phyloP scores from a whole-genome alignment of 768 basidiomycete genomes.

The Boletus rufocinnamomeus region DNA sequence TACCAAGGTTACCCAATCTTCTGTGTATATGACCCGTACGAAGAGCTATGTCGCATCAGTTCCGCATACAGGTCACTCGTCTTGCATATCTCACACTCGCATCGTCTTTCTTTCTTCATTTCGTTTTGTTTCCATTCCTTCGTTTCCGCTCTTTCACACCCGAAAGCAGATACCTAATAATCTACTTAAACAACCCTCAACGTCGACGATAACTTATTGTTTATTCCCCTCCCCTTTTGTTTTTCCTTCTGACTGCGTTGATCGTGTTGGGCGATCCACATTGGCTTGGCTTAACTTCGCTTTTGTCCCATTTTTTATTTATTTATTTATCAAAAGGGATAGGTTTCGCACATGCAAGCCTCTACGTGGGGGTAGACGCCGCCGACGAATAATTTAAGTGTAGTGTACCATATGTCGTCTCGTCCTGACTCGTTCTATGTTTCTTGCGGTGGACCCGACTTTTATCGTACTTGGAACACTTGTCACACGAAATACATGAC shows the following conservation, averaged over 20 bases:
- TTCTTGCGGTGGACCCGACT: too few species aligned
- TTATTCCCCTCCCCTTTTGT: too few species aligned
- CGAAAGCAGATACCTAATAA: not conserved
- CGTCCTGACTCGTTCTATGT: too few species aligned
- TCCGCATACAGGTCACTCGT: not conserved
- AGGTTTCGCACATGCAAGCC: too few species aligned
- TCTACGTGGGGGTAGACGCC: too few species aligned
- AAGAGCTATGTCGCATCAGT: constrained; percentile 4
- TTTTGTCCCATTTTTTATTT: not conserved
- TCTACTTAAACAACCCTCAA: not conserved
- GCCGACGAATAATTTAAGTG: too few species aligned
- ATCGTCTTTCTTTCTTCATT: not conserved
- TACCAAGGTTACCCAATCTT: not conserved
- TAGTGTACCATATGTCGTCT: too few species aligned
- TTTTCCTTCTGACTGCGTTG: not conserved
- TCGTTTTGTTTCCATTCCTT: not conserved
- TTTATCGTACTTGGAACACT: too few species aligned
- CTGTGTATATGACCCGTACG: not conserved
- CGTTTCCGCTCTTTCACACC: not conserved
- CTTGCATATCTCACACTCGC: not conserved
- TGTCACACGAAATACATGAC: too few species aligned
- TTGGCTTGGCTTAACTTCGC: not conserved
- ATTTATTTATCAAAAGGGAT: not conserved
- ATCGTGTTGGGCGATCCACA: not conserved
- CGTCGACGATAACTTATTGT: constrained; percentile 2